A percentile compares a stretch with the other conserved stretches of the same genome.
Conservation (phyloP, 495 filamentous ascomycete species). For the Penicillium coffeae region DNA sequence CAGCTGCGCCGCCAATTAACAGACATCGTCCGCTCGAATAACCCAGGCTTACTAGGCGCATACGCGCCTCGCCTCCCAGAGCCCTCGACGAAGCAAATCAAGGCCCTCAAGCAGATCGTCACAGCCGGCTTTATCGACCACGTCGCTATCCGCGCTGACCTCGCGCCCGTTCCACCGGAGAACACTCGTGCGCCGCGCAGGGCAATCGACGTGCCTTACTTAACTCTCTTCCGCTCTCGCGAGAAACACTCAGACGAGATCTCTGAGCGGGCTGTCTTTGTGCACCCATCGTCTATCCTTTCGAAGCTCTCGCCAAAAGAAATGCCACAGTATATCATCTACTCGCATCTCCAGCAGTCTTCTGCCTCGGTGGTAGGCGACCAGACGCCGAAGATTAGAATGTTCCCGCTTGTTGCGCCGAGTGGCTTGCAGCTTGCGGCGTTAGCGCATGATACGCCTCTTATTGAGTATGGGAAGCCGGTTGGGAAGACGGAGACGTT, state of each 20-base stretch:
- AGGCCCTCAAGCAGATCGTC: conserved; percentile 83
- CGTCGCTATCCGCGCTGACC: conserved; percentile 87
- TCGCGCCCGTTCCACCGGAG: conserved; percentile 69
- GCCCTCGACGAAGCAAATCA: conserved; percentile 67
- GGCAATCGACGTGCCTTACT: conserved; percentile 85
- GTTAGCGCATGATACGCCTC: conserved; percentile 78
- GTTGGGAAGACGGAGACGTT: conserved; percentile 69
- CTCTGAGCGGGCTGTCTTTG: conserved; percentile 63
- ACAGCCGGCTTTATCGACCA: conserved; percentile 94
- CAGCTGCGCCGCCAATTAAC: conserved; percentile 81
- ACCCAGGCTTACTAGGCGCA: conserved; percentile 58
- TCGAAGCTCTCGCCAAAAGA: conserved; percentile 65
- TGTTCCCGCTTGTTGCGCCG: conserved; percentile 81
- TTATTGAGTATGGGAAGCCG: conserved; percentile 84
- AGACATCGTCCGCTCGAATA: conserved; percentile 71
- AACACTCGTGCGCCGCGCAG: conserved; percentile 66
- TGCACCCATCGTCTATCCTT: conserved; percentile 80
- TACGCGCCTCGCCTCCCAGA: conserved; percentile 61
- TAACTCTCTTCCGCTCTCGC: conserved; percentile 75
- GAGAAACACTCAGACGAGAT: conserved; percentile 46
- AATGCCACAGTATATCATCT: conserved; percentile 82
- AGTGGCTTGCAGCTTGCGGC: conserved; percentile 71
- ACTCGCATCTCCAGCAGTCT: conserved; percentile 75
- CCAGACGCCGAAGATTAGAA: conserved; percentile 71
- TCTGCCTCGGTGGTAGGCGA: conserved; percentile 42